These are phyloP conservation scores for Hypoxylon lenormandii DNA, from an alignment of 495 filamentous ascomycete species.

Conservation along the genomic window DNA sequence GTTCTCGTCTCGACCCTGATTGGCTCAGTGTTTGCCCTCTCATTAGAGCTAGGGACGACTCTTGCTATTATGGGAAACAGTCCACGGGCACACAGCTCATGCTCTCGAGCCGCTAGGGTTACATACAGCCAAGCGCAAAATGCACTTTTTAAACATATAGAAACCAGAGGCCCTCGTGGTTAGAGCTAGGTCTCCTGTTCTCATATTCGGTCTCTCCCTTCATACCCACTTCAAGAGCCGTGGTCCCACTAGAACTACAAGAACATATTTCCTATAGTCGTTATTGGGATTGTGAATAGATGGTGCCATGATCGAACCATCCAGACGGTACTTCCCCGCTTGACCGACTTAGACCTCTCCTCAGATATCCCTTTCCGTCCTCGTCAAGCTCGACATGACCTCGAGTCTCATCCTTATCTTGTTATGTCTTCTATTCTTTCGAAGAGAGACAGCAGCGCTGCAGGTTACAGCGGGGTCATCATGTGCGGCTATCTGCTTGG, in stretches of 20 bases:
- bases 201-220: conserved; percentile 12
- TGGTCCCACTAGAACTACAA: conserved; percentile 4
- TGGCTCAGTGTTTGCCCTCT: conserved; percentile 24
- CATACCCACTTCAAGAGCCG: conserved; percentile 9
- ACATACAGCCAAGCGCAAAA: conserved; percentile 22
- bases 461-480: conserved; percentile 64
- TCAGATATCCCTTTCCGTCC: conserved; percentile 8
- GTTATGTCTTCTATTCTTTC: conserved; percentile 31
- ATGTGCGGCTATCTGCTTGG: conserved; percentile 64
- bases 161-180: conserved; percentile 7
- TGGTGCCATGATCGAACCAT: conserved; percentile 34
- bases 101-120: conserved; percentile 21
- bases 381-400: conserved; percentile 29
- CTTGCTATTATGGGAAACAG: conserved; percentile 32
- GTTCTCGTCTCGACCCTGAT: conserved; percentile 14
- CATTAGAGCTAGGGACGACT: conserved; percentile 14
- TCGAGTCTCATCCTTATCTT: conserved; percentile 25
- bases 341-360: conserved; percentile 9
- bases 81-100: conserved; percentile 14
- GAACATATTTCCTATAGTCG: conserved; percentile 4
- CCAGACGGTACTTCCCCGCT: conserved; percentile 17
- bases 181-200: background rate
- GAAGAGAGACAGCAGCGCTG: conserved; percentile 38
- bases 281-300: conserved; percentile 12
- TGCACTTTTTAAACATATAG: conserved; percentile 27